Percentiles rank a stretch among this genome's conserved stretches.
phyloP scores from a whole-genome alignment of 371 early-diverging fungal genomes.

The Sporodiniella umbellata region DNA sequence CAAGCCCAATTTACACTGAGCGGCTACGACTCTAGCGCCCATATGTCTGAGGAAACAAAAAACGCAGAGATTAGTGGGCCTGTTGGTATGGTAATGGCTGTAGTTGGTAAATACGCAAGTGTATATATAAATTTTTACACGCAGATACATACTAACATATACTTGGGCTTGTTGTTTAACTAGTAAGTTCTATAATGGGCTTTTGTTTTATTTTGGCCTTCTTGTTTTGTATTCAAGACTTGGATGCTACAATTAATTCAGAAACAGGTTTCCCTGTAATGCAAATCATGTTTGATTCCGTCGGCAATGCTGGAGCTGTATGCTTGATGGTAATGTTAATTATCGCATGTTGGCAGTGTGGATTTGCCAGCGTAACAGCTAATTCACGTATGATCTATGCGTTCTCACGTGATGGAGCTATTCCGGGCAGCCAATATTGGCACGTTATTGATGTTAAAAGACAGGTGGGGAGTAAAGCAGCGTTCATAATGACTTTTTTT shows the following conservation, averaged over 20 bases:
- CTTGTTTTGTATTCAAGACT: conserved; percentile 41
- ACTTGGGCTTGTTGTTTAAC: background rate
- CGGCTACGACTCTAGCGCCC: conserved; percentile 67
- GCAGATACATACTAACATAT: background rate
- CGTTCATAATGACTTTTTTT: too few species aligned
- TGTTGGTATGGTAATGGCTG: conserved; percentile 44
- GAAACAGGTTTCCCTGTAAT: conserved; percentile 41
- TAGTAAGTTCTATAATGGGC: conserved; percentile 37
- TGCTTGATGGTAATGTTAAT: conserved; percentile 53
- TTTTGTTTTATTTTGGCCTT: conserved; percentile 38
- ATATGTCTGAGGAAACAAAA: conserved; percentile 66
- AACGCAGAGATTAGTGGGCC: conserved; percentile 53
- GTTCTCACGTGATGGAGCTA: conserved; percentile 69
- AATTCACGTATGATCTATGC: conserved; percentile 74
- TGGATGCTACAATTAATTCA: conserved; percentile 36
- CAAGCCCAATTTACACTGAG: conserved; percentile 48
- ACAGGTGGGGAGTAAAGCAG: conserved; percentile 48
- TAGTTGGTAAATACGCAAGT: conserved; percentile 20
- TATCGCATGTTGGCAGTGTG: conserved; percentile 57
- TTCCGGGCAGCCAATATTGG: conserved; percentile 51
- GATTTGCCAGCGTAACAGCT: conserved; percentile 53
- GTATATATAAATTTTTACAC: too few species aligned
- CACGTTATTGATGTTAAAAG: conserved; percentile 28
- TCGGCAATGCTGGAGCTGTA: conserved; percentile 46
- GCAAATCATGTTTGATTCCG: conserved; percentile 52